These are phyloP conservation scores for Madurella fahalii DNA, from an alignment of 2,329 filamentous ascomycete genomes.

Conservation along the genomic window DNA sequence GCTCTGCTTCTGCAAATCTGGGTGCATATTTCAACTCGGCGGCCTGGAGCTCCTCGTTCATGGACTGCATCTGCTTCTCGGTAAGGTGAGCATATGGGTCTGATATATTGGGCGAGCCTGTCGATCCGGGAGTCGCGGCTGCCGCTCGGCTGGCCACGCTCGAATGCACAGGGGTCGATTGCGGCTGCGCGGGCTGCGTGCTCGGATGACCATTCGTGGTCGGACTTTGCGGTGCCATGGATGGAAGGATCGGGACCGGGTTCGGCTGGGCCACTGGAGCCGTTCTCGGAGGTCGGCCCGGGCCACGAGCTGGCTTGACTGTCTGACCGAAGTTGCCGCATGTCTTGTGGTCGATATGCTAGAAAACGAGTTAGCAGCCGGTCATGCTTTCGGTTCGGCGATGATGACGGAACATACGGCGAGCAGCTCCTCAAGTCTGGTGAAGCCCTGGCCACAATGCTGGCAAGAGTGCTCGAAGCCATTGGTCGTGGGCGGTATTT, in stretches of 20 bases:
- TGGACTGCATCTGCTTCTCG: constrained; percentile 25
- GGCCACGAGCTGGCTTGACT: constrained; percentile 8
- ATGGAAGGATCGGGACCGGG: constrained; percentile 13
- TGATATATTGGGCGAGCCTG: constrained; percentile 21
- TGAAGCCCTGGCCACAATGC: constrained; percentile 25
- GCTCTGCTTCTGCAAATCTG: constrained; percentile 41
- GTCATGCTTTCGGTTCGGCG: not conserved
- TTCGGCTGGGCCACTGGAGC: constrained; percentile 23
- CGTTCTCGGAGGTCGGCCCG: constrained; percentile 23
- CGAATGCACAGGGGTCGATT: constrained; percentile 15
- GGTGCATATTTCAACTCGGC: constrained; percentile 38
- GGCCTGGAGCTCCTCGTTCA: constrained; percentile 37
- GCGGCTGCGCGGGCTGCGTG: constrained; percentile 5
- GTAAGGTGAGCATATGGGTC: constrained; percentile 46
- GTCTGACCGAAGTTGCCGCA: constrained; percentile 40
- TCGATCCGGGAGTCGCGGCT: constrained; percentile 11
- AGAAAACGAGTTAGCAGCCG: constrained; percentile 2
- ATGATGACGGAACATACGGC: constrained; percentile 5
- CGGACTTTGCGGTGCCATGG: constrained; percentile 4
- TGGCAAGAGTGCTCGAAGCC: constrained; percentile 24
- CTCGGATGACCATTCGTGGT: constrained; percentile 8
- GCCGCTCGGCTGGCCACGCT: constrained; percentile 4
- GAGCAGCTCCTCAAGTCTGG: constrained; percentile 10
- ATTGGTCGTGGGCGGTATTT: constrained; percentile 17
- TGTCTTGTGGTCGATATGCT: constrained; percentile 41